Evolutionary conservation across 2,329 filamentous ascomycete species (phyloP), one percentile per base, ranked within the genome.

Genomic region (Fusarium haematococcum): DNA sequence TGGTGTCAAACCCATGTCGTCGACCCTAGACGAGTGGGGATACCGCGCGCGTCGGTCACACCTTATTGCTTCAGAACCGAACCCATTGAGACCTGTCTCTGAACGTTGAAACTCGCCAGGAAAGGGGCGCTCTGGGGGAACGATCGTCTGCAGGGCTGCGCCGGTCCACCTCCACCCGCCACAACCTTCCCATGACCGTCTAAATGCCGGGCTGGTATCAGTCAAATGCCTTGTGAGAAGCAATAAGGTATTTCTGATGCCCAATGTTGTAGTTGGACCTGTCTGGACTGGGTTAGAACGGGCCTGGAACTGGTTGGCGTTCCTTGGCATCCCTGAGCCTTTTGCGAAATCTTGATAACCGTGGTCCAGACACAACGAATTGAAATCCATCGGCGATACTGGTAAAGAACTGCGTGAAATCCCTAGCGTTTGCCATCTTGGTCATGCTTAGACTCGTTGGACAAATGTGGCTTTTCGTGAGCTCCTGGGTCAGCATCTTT

Each of bases 31-130:
- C 27, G 20, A 37, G 72, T 70, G 73, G 72, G 33, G 73, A 69
- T 75, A 41, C 72, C 72, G 72, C 69, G 73, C 73, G 73, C 69
- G 73, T 75, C 72, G 61, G n/a, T 35, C 25, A 64, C 41, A 56
- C 39, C 35, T 70, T 59, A 56, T 39, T 25, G 50, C 33, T 56
- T 56, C 27, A 45, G 56, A 48, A 33, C 68, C 25, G 32, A 43
- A 33, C 23, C 60, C 35, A 45, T 67, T 45, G 4, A 20, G 59
- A 59, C n/a, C n/a, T 48, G 63, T 60, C 50, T 68, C 48, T 57
- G 14, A 33, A 35, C 41, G 39, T 13, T 10, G 35, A 64, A 54
- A 41, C 39, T 43, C 20, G 58, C 56, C 41, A 52, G 50, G 30
- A 65, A 65, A 56, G 30, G 39, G 63, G 63, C 23, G 54, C 30